A percentile compares a stretch with the other conserved stretches of the same genome.
Conservation (phyloP, 2,329 filamentous ascomycete genomes). For the Ploettnerulaceae sp. region DNA sequence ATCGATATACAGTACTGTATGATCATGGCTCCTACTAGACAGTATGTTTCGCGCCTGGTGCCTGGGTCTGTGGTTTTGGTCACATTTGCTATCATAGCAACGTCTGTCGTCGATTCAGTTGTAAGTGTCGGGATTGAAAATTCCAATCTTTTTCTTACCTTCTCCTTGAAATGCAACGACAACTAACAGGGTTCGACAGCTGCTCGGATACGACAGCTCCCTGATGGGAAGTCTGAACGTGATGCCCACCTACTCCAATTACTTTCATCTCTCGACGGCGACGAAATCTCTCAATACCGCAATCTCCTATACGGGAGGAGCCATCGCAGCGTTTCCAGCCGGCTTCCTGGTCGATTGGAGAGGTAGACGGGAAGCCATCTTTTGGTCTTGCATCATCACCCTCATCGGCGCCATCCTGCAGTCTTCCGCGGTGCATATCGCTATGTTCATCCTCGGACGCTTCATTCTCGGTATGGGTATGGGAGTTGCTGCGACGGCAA, state of each 20-base stretch:
- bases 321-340: not conserved
- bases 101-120: too few species aligned
- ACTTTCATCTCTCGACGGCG: conserved; percentile 34
- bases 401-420: conserved; percentile 18
- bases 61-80: too few species aligned
- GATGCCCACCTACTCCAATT: conserved; percentile 34
- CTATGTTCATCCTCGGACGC: conserved; percentile 21
- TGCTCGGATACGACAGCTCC: conserved; percentile 8
- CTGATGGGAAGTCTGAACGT: conserved; percentile 35
- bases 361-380: not conserved
- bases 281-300: conserved; percentile 34
- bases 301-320: conserved; percentile 14
- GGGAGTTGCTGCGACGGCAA: conserved; percentile 3
- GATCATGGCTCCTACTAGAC: too few species aligned
- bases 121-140: too few species aligned
- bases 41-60: too few species aligned
- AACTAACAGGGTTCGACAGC: not conserved
- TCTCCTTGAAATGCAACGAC: too few species aligned
- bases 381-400: conserved; percentile 8
- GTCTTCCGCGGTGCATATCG: conserved; percentile 13
- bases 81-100: too few species aligned
- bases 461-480: conserved; percentile 17
- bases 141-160: too few species aligned
- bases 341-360: conserved; percentile 5
- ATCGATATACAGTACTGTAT: too few species aligned